Percentiles rank a stretch among this genome's conserved stretches.
These are phyloP conservation scores for Fusarium chlamydosporum DNA, from an alignment of 2,329 filamentous ascomycete species.

Conservation along the genomic window DNA sequence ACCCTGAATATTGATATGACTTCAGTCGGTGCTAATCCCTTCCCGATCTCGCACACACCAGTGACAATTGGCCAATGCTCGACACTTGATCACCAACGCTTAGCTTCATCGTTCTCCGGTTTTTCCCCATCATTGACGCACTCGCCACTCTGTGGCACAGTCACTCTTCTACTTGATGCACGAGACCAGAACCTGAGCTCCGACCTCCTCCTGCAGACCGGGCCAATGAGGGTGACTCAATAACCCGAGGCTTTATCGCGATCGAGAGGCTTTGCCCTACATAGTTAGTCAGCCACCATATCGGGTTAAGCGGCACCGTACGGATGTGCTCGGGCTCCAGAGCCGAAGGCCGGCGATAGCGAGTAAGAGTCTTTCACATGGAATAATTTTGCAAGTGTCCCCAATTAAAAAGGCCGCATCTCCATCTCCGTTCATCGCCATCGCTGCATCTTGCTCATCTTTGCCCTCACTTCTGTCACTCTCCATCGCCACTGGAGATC, in stretches of 20 bases:
- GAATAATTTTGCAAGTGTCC: slow-evolving; percentile 44
- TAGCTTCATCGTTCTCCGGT: slow-evolving; percentile 37
- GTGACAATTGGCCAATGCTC: slow-evolving; percentile 35
- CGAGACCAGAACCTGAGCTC: slow-evolving; percentile 31
- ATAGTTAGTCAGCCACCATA: slow-evolving; percentile 22
- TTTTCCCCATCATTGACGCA: slow-evolving; percentile 44
- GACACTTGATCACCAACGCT: slow-evolving; percentile 40
- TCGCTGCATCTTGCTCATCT: slow-evolving; percentile 30
- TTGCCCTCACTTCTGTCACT: slow-evolving; percentile 35
- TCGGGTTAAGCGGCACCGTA: slow-evolving; percentile 20
- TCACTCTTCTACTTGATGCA: slow-evolving; percentile 17
- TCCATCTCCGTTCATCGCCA: slow-evolving; percentile 26
- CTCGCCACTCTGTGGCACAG: slow-evolving; percentile 52
- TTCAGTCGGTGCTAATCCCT: slow-evolving; percentile 36
- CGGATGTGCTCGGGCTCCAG: slow-evolving; percentile 44
- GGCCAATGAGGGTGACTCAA: slow-evolving; percentile 43
- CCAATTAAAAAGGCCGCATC: slow-evolving; percentile 48
- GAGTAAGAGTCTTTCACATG: slow-evolving; percentile 50
- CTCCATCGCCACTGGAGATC: slow-evolving; percentile 43
- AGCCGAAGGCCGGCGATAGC: slow-evolving; percentile 51
- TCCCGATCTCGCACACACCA: slow-evolving; percentile 36
- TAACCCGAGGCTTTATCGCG: slow-evolving; percentile 53
- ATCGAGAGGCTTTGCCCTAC: slow-evolving; percentile 27
- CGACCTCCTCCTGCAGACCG: slow-evolving; percentile 46
- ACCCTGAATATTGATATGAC: slow-evolving; percentile 39